Conservation (phyloP, 805 yeast genomes). For the Metschnikowia santaceciliae region DNA sequence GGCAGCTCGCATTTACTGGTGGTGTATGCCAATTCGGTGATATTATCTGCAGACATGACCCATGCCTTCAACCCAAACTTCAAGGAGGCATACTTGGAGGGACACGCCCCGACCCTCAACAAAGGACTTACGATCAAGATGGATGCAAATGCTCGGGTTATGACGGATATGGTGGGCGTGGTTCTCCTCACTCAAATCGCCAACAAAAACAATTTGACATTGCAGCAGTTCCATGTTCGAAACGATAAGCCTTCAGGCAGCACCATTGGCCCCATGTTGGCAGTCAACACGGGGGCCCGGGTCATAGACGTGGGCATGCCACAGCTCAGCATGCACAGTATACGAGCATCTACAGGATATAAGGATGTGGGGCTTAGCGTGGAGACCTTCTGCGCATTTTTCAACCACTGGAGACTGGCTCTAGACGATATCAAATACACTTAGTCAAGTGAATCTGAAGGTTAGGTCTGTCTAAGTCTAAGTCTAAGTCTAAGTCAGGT, state of each 20-base stretch:
- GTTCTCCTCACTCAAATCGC: conserved; percentile 26
- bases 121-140: conserved; percentile 35
- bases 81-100: conserved; percentile 25
- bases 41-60: conserved; percentile 42
- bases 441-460: not conserved
- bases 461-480: too few species aligned
- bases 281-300: conserved; percentile 32
- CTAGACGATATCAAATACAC: conserved; percentile 8
- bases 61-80: conserved; percentile 43
- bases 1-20: conserved; percentile 7
- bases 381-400: conserved; percentile 29
- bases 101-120: conserved; percentile 37
- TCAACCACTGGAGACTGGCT: conserved; percentile 23
- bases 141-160: conserved; percentile 36
- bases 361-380: conserved; percentile 39
- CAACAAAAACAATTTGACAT: conserved; percentile 18
- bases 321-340: conserved; percentile 41
- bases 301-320: conserved; percentile 42
- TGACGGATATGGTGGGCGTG: conserved; percentile 33
- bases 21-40: conserved; percentile 29
- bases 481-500: too few species aligned
- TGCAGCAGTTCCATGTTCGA: conserved; percentile 39
- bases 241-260: conserved; percentile 41
- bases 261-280: conserved; percentile 41
- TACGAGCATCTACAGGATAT: conserved; percentile 35